Conservation (phyloP, 1,284 basidiomycete genomes). For the Hemileia vastatrix region DNA sequence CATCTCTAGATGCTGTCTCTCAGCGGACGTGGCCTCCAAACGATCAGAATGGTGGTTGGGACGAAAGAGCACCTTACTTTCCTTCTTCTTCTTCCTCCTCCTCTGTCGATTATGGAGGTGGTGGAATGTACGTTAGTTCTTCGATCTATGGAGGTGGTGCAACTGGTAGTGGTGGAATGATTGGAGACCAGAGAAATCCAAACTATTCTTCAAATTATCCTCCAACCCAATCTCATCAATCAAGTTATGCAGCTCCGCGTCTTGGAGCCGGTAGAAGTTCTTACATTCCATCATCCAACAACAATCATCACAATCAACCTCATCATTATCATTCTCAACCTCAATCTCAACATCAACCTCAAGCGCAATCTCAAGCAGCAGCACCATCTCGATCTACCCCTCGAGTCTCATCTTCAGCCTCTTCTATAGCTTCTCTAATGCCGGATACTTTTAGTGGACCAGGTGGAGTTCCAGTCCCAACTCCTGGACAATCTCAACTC, state of each 20-base stretch:
- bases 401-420: constrained; percentile 15
- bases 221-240: neutral
- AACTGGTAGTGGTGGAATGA: neutral
- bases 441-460: neutral
- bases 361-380: neutral
- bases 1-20: neutral
- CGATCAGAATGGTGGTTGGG: neutral
- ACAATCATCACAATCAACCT: no score
- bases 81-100: neutral
- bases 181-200: neutral
- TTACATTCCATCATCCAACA: no score
- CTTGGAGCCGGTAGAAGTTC: no score
- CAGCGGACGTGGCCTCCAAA: neutral
- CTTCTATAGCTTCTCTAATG: neutral
- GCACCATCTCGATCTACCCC: neutral
- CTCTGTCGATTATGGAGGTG: neutral
- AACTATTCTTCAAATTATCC: neutral
- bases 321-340: neutral
- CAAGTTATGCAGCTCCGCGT: no score
- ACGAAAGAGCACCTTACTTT: neutral
- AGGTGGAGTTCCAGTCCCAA: neutral
- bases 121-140: neutral
- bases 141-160: neutral
- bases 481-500: constrained; percentile 15
- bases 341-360: no score